phyloP scores from a whole-genome alignment of 2,329 filamentous ascomycete genomes.

The Lomentospora prolificans region DNA sequence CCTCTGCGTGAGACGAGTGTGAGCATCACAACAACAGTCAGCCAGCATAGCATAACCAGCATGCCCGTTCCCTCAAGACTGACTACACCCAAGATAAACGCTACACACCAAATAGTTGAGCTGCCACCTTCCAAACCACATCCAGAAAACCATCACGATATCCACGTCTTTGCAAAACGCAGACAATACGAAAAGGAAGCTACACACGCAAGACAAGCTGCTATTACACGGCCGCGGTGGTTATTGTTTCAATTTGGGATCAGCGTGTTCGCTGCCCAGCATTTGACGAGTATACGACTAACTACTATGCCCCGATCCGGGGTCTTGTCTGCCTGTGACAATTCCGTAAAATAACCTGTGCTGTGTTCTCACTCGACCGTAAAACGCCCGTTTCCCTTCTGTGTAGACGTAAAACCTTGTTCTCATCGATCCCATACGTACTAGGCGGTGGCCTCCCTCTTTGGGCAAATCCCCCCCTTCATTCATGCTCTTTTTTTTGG shows the following conservation, averaged over 20 bases:
- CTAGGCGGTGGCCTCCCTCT: neutral
- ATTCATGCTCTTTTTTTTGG: neutral
- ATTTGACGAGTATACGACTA: neutral
- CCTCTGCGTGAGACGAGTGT: no score
- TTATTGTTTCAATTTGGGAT: no score
- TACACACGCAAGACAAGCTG: no score
- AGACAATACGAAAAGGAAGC: no score
- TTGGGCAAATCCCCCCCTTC: neutral
- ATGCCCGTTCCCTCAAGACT: no score
- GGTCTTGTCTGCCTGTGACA: neutral
- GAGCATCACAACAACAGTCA: no score
- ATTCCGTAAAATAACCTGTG: neutral
- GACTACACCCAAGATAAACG: no score
- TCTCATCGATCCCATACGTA: neutral
- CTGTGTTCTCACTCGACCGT: neutral
- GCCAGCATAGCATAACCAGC: no score
- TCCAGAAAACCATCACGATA: neutral
- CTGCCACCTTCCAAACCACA: neutral
- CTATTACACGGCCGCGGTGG: no score
- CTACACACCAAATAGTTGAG: no score
- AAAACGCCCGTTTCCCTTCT: neutral
- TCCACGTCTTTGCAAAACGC: no score
- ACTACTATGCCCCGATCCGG: neutral
- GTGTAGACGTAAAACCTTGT: conserved; percentile 3
- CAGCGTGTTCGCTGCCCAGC: no score